phyloP scores from a whole-genome alignment of 805 yeast genomes.

The Pichia pseudocactophila region DNA sequence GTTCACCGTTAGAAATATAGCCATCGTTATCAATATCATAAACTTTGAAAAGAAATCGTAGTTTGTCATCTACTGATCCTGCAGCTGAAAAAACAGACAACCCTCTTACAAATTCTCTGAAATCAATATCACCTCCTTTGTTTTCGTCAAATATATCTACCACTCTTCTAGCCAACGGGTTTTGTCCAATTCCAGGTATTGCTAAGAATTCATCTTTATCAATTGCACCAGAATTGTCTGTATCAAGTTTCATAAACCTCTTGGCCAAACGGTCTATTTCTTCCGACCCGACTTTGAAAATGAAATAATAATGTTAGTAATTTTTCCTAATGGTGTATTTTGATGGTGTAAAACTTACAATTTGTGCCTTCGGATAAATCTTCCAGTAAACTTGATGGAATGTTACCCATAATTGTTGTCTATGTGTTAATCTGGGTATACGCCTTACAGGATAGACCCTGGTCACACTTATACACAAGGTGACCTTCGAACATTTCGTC shows the following conservation, averaged over 20 bases:
- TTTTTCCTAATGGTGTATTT: not conserved
- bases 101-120: slow-evolving; percentile 75
- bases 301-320: slow-evolving; percentile 1
- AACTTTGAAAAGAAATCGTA: slow-evolving; percentile 82
- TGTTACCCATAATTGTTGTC: slow-evolving; percentile 25
- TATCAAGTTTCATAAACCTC: slow-evolving; percentile 90
- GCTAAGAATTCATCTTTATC: slow-evolving; percentile 85
- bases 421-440: no score
- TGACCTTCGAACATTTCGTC: no score
- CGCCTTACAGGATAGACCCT: no score
- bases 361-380: slow-evolving; percentile 73
- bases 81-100: slow-evolving; percentile 77
- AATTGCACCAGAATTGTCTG: slow-evolving; percentile 85
- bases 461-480: no score
- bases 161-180: slow-evolving; percentile 82
- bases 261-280: slow-evolving; percentile 88
- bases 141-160: slow-evolving; percentile 94
- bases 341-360: slow-evolving; percentile 32
- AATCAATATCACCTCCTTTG: slow-evolving; percentile 88
- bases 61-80: slow-evolving; percentile 71
- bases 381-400: slow-evolving; percentile 41
- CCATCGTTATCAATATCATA: slow-evolving; percentile 97
- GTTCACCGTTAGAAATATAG: slow-evolving; percentile 87
- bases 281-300: slow-evolving; percentile 57
- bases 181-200: slow-evolving; percentile 85